Evolutionary conservation across 345 rosid species (phyloP).

Genomic region (Cardamine chenopodiifolia): DNA sequence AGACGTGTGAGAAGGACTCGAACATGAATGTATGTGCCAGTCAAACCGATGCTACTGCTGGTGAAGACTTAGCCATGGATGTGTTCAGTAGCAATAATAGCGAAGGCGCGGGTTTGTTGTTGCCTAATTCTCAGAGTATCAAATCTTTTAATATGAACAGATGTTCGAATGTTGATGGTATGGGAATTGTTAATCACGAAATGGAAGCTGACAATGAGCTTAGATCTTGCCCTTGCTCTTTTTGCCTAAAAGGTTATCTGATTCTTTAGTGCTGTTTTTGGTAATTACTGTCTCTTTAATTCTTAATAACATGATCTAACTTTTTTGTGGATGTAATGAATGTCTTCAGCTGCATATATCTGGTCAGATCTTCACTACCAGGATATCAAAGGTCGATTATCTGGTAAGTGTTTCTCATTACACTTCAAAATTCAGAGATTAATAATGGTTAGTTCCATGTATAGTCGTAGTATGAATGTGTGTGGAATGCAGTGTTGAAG

Average conservation of each 20-base stretch:
- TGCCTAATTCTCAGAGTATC: slow-evolving; percentile 51
- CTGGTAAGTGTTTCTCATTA: slow-evolving; percentile 52
- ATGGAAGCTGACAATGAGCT: slow-evolving; percentile 51
- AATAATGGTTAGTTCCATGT: background rate
- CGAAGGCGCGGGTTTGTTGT: slow-evolving; percentile 38
- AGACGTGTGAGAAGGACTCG: slow-evolving; percentile 42
- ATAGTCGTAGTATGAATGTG: background rate
- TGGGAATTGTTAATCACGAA: slow-evolving; percentile 44
- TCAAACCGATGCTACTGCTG: slow-evolving; percentile 26
- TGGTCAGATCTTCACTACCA: slow-evolving; percentile 97
- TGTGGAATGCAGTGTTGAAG: slow-evolving; percentile 56
- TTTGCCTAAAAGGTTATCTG: slow-evolving; percentile 77
- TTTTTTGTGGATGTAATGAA: slow-evolving; percentile 31
- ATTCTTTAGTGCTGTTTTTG: background rate
- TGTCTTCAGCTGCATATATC: slow-evolving; percentile 76
- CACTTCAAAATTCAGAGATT: background rate
- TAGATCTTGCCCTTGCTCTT: slow-evolving; percentile 76
- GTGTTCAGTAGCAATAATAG: slow-evolving; percentile 37
- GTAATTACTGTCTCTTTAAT: background rate
- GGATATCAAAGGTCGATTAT: slow-evolving; percentile 81
- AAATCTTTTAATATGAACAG: slow-evolving; percentile 55
- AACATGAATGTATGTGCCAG: slow-evolving; percentile 22
- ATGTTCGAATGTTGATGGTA: slow-evolving; percentile 48
- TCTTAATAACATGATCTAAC: slow-evolving; percentile 3
- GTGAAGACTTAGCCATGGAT: slow-evolving; percentile 36